Evolutionary conservation across 164 flowering plant species (phyloP).

Genomic region (Warburgia ugandensis): DNA sequence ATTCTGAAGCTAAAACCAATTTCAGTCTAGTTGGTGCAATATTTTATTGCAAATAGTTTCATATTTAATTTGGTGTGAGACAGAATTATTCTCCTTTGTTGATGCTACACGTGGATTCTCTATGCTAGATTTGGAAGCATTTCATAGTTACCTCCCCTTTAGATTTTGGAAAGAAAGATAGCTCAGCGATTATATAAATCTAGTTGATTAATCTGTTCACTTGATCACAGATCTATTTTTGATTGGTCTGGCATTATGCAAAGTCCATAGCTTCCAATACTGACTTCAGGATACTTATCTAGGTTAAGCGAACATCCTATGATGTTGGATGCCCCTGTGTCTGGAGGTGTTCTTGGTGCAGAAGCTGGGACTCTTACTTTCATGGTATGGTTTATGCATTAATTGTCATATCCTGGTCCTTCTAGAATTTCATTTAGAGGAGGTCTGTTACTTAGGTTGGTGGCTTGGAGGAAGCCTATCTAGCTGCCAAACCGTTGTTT

Average conservation of each 20-base stretch:
- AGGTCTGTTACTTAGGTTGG: constrained; percentile 57
- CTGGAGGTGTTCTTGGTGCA: constrained; percentile 94
- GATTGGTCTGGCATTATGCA: neutral
- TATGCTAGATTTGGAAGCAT: too few species aligned
- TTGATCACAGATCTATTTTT: neutral
- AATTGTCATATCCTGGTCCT: neutral
- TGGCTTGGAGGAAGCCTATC: constrained; percentile 68
- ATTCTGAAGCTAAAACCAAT: too few species aligned
- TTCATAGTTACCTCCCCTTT: too few species aligned
- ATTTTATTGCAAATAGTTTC: too few species aligned
- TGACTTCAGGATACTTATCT: constrained; percentile 9
- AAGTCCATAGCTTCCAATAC: constrained; percentile 1
- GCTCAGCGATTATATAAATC: neutral
- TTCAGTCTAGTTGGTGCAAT: too few species aligned
- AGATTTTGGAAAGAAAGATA: neutral
- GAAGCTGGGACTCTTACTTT: constrained; percentile 88
- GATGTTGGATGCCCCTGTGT: constrained; percentile 96
- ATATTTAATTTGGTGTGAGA: too few species aligned
- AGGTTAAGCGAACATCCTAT: constrained; percentile 39
- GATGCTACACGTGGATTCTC: too few species aligned
- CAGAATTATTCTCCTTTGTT: too few species aligned
- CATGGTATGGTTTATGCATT: constrained; percentile 48
- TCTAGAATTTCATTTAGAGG: neutral
- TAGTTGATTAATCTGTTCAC: neutral
- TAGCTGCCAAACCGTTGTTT: constrained; percentile 60